Evolutionary conservation across 2,329 filamentous ascomycete genomes (phyloP).

Genomic region (Colletotrichum sp.): DNA sequence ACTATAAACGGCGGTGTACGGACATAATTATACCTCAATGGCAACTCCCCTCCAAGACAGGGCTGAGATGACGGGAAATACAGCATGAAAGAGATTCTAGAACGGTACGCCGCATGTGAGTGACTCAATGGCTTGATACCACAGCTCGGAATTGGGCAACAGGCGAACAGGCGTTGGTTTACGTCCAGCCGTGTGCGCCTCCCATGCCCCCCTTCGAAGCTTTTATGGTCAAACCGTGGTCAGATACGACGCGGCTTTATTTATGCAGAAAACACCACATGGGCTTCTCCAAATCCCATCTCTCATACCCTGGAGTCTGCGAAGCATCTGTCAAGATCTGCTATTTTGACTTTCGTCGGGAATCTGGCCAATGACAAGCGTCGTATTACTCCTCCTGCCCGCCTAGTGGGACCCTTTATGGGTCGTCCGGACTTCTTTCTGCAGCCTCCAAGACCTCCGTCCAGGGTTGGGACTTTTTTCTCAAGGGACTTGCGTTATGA

Average conservation of each 20-base stretch:
- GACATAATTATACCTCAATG: neutral
- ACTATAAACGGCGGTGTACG: slow-evolving; percentile 11
- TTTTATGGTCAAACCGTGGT: neutral
- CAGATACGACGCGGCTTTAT: fast-evolving
- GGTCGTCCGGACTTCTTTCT: neutral
- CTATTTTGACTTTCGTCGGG: neutral
- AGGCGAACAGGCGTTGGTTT: neutral
- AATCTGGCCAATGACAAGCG: neutral
- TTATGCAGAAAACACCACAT: neutral
- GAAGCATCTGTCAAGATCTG: neutral
- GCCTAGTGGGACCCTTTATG: neutral
- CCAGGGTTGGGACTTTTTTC: neutral
- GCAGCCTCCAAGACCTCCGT: neutral
- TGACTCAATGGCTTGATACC: neutral
- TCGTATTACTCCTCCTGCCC: slow-evolving; percentile 2
- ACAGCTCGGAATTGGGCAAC: neutral
- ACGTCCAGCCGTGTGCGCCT: neutral
- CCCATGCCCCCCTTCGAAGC: no score
- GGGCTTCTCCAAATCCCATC: neutral
- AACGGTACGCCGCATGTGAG: neutral
- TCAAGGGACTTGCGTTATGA: neutral
- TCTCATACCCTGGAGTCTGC: neutral
- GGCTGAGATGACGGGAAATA: neutral
- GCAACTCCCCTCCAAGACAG: neutral
- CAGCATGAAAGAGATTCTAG: neutral